Evolutionary conservation across 495 filamentous ascomycete species (phyloP), one percentile per base, ranked within the genome.

Genomic region (Geopyxis carbonaria): DNA sequence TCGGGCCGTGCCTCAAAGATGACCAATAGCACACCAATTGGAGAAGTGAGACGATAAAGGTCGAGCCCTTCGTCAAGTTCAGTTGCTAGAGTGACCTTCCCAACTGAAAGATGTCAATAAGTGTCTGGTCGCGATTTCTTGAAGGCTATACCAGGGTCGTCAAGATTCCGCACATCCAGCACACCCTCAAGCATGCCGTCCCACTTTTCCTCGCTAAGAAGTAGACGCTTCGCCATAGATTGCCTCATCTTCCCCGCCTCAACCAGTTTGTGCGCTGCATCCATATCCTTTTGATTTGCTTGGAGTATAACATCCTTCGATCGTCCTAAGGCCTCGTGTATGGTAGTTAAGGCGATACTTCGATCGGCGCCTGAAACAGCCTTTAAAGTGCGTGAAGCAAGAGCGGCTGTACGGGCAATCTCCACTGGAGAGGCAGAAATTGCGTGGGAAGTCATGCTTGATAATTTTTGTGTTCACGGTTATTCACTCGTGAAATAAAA

Each of bases 1-100:
- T 99, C 89, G 6, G 89, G 89, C 21, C 89, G 79, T 16, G 91
- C 91, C 61, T 97, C 89, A 52, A 97, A 97, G 44, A 97, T 95
- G 48, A 95, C 92, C 34, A 97, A 66, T 18, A 99, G 70, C 15
- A 94, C 86, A 33, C 89, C 89, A 46, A 99, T 95, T 1, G 89
- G 89, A 52, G 82, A 94, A 20, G 81, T 80, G 16, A 92, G 73
- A 51, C 83, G 74, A 53, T 92, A 78, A 27, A 95, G 68, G 20
- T 73, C 69, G 30, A 99, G 68, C 19, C 74, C 81, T 48, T 93
- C 79, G 58, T 95, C 89, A n/a, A 99, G 68, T 18, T 72, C 69
- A 24, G 84, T 99, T 40, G 76, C 73, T 42, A 92, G 57, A 9
- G 76, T 86, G 31, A 84, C 68, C 57, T 78, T 80, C 50, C 86